Percentiles rank a stretch among this genome's conserved stretches.
Conservation (phyloP, 768 basidiomycete species). For the Kwoniella pini region DNA sequence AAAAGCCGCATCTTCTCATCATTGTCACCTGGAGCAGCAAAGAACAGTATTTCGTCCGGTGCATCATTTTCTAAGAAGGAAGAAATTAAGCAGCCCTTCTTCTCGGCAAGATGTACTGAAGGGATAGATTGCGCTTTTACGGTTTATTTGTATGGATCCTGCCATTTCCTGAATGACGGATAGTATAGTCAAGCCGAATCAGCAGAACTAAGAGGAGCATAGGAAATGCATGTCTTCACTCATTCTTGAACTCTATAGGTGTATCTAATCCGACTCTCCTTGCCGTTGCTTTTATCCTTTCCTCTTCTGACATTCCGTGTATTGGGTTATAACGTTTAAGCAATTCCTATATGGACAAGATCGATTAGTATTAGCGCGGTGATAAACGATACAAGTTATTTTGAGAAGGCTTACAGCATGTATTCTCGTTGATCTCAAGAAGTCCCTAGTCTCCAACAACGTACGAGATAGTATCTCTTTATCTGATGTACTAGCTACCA, state of each 20-base stretch:
- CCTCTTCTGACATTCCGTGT: conserved; percentile 73
- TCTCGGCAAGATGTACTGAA: too few species aligned
- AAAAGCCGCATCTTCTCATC: too few species aligned
- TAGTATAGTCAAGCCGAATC: too few species aligned
- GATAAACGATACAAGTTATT: too few species aligned
- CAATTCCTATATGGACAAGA: conserved; percentile 58
- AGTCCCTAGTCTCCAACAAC: conserved; percentile 55
- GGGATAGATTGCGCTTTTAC: too few species aligned
- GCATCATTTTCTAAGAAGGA: too few species aligned
- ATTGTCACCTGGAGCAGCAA: too few species aligned
- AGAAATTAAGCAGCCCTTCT: too few species aligned
- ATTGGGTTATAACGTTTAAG: conserved; percentile 86
- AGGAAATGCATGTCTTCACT: not conserved
- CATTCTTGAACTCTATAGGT: conserved; percentile 59
- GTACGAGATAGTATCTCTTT: conserved; percentile 19
- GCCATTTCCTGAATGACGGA: too few species aligned
- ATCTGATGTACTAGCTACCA: conserved; percentile 19
- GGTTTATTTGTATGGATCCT: too few species aligned
- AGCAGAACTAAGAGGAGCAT: too few species aligned
- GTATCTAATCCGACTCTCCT: conserved; percentile 83
- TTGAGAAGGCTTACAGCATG: conserved; percentile 76
- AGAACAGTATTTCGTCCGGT: too few species aligned
- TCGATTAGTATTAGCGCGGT: not conserved
- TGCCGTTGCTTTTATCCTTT: conserved; percentile 80
- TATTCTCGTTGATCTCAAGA: conserved; percentile 71